Conservation (phyloP, 352 stramenopile species). For the Phytophthora agathidicida region DNA sequence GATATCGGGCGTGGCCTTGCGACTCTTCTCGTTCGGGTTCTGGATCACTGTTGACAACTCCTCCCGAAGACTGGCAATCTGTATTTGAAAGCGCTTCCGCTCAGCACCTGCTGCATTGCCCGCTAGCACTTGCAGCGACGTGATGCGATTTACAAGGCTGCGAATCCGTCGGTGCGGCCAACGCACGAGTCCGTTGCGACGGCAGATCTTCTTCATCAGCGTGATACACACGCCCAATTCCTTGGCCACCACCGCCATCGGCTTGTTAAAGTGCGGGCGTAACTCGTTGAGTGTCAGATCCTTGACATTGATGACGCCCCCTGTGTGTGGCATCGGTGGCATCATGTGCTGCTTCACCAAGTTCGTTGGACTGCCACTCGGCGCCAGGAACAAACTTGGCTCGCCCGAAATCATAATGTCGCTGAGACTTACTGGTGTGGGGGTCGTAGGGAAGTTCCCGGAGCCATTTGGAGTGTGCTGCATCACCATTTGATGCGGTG, state of each 20-base stretch:
- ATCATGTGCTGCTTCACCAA: slow-evolving; percentile 56
- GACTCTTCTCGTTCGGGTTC: slow-evolving; percentile 87
- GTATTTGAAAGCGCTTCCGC: slow-evolving; percentile 63
- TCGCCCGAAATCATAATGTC: slow-evolving; percentile 59
- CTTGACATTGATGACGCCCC: slow-evolving; percentile 72
- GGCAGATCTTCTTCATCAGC: slow-evolving; percentile 90
- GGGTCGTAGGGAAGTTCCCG: slow-evolving; percentile 28
- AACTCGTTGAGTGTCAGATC: slow-evolving; percentile 84
- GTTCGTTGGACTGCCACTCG: slow-evolving; percentile 40
- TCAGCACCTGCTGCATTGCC: slow-evolving; percentile 55
- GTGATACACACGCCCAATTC: slow-evolving; percentile 87
- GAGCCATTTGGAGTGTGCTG: slow-evolving; percentile 26
- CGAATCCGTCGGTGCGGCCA: slow-evolving; percentile 87
- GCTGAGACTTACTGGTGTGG: slow-evolving; percentile 37
- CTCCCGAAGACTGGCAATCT: slow-evolving; percentile 64
- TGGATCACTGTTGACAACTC: slow-evolving; percentile 82
- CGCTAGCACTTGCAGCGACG: slow-evolving; percentile 71
- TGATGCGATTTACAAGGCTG: slow-evolving; percentile 85
- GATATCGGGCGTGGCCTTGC: slow-evolving; percentile 69
- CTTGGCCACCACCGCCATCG: slow-evolving; percentile 82
- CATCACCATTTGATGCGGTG: slow-evolving; percentile 45
- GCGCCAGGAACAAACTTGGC: slow-evolving; percentile 43
- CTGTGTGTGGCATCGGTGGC: slow-evolving; percentile 35
- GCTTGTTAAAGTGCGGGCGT: slow-evolving; percentile 85
- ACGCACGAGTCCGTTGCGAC: slow-evolving; percentile 76